Base-by-base conservation (phyloP, 352 stramenopile genomes). In the Phytophthora aleatoria region DNA sequence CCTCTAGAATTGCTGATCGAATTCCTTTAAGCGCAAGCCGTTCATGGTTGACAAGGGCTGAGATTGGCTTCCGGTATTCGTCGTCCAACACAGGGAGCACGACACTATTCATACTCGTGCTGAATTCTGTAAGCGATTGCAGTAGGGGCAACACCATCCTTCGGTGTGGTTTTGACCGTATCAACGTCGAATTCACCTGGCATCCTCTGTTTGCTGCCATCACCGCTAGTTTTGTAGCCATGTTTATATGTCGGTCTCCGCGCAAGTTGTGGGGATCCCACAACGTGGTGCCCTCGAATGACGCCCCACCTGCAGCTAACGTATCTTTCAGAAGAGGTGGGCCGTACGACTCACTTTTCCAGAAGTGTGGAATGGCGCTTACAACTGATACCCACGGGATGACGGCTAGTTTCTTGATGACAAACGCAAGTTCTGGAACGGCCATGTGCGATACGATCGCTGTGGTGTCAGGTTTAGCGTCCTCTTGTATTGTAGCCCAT, bases 11-110 rank as follows among this genome's bases (percentile, higher is more conserved):
- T 15, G 15, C 27, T 7, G 30, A 5, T 15, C 65, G 55, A 26
- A 69, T 67, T 31, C 56, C 15, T 11, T 76, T 43, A 16, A 80
- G 57, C 3, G 28, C 36, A 16, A 28, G 30, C 6, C 47, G 55
- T 49, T 79, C 71, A 47, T 70, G 64, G 1, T 56, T 50, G 13
- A 71, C 20, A 15, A 82, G 65, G 36, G 64, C 64, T 48, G 30
- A 2, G 13, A 82, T 43, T 15, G 74, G 74, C 11, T 76, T 75
- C 15, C 44, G 58, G 45, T 80, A 76, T n/a, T 73, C 61, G n/a
- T 52, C 20, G 0, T 8, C 8, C 10, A 20, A 3, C 3, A 8
- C 5, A n/a, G 38, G 45, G 0, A 52, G 31, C 3, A 44, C 16
- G 26, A 64, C 35, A 2, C 10, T 30, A 4, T 67, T 61, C 0